Conservation (phyloP, 2,329 filamentous ascomycete species). For the Fusarium albosuccineum region DNA sequence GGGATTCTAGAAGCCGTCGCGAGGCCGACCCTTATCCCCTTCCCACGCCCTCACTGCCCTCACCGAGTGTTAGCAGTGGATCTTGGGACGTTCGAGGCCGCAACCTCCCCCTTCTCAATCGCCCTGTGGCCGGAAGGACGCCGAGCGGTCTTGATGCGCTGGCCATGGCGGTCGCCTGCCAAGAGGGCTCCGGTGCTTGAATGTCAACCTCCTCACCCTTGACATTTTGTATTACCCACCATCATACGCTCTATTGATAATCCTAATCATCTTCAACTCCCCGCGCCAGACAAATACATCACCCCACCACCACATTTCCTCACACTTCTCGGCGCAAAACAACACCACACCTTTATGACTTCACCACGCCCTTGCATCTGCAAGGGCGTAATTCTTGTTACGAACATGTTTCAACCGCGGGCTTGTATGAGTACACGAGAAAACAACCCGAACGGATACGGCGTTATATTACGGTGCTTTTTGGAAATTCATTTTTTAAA, state of each 20-base stretch:
- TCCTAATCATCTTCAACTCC: conserved; percentile 35
- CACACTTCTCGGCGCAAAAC: conserved; percentile 14
- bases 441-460: conserved; percentile 24
- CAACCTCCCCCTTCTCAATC: conserved; percentile 59
- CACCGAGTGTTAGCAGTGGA: conserved; percentile 51
- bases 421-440: conserved; percentile 42
- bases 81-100: conserved; percentile 63
- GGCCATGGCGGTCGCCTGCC: conserved; percentile 66
- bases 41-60: conserved; percentile 53
- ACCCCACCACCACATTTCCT: conserved; percentile 11
- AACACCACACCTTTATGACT: conserved; percentile 12
- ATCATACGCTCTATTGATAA: conserved; percentile 39
- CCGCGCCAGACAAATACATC: conserved; percentile 3
- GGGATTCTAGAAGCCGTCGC: conserved; percentile 51
- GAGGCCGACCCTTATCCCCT: conserved; percentile 58
- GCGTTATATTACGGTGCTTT: conserved; percentile 30
- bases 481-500: conserved; percentile 17
- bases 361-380: background rate
- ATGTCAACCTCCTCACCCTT: conserved; percentile 7
- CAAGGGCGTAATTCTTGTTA: conserved; percentile 21
- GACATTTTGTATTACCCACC: conserved; percentile 10
- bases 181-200: conserved; percentile 55
- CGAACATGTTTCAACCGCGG: conserved; percentile 30
- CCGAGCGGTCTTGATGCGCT: conserved; percentile 67
- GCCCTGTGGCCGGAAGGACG: conserved; percentile 58